Conservation (phyloP, 768 basidiomycete genomes). For the Strobilomyces dryophilus region DNA sequence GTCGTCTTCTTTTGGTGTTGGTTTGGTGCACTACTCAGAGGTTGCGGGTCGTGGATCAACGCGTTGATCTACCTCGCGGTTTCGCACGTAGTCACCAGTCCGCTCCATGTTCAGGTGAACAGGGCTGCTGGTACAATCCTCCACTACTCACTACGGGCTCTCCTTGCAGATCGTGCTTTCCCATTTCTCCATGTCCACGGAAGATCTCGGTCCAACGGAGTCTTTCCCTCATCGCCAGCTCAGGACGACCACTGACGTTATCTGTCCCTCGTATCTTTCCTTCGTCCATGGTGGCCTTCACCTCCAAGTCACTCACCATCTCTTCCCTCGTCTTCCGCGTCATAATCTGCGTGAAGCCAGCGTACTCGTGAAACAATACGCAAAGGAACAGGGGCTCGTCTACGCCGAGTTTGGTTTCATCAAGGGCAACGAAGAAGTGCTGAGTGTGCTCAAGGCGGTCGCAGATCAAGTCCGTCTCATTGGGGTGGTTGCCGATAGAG, state of each 20-base stretch:
- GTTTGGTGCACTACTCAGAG: conserved; percentile 68
- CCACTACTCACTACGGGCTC: conserved; percentile 5
- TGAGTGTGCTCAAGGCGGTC: conserved; percentile 77
- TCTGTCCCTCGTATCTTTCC: conserved; percentile 76
- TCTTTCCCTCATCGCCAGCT: conserved; percentile 93
- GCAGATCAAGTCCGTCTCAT: conserved; percentile 86
- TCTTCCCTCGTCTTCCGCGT: conserved; percentile 92
- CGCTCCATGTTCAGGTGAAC: conserved; percentile 89
- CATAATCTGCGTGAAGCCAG: conserved; percentile 89
- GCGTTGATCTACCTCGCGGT: conserved; percentile 74
- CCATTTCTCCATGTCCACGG: conserved; percentile 94
- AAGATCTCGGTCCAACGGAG: conserved; percentile 84
- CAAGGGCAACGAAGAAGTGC: conserved; percentile 79
- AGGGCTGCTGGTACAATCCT: neutral
- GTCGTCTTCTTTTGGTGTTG: conserved; percentile 86
- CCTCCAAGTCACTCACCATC: conserved; percentile 94
- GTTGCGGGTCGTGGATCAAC: conserved; percentile 68
- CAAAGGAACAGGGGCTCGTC: conserved; percentile 74
- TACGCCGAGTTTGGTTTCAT: conserved; percentile 93
- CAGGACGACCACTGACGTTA: conserved; percentile 95
- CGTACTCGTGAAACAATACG: conserved; percentile 80
- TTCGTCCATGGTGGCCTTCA: conserved; percentile 98
- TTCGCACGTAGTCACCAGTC: conserved; percentile 82
- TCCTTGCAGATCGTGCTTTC: conserved; percentile 81
- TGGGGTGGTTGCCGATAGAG: conserved; percentile 73